These are phyloP conservation scores for Echeveria elegans DNA, from an alignment of 164 flowering plant genomes.

Conservation along the genomic window DNA sequence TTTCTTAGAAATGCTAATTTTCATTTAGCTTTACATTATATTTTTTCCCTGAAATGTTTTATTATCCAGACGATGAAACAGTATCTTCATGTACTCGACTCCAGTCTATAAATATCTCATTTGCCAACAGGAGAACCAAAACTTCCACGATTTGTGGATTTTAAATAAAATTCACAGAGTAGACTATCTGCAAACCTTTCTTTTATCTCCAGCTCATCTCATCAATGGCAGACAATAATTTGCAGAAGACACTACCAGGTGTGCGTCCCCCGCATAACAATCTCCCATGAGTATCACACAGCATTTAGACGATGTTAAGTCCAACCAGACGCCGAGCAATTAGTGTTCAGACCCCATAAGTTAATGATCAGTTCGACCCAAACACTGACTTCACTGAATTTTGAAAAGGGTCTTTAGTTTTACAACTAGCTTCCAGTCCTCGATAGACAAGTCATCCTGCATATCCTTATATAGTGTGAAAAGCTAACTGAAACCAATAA, in stretches of 20 bases:
- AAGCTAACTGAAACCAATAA: not conserved
- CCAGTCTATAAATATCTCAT: too few relatives aligned
- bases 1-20: too few relatives aligned
- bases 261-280: not conserved
- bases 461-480: not conserved
- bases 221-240: not conserved
- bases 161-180: not conserved
- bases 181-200: not conserved
- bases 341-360: too few relatives aligned
- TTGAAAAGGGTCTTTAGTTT: conserved; percentile 57
- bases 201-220: not conserved
- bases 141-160: not conserved
- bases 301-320: not conserved
- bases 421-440: conserved; percentile 71
- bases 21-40: too few relatives aligned
- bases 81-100: too few relatives aligned
- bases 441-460: conserved; percentile 63
- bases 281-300: not conserved
- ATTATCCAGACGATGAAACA: too few relatives aligned
- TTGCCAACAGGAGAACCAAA: not conserved
- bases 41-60: too few relatives aligned
- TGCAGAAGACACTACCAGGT: not conserved
- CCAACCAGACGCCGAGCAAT: not conserved
- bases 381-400: conserved; percentile 34
- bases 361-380: too few relatives aligned